Base-by-base conservation (phyloP, 1,284 basidiomycete genomes). In the Leccinum variabile region DNA sequence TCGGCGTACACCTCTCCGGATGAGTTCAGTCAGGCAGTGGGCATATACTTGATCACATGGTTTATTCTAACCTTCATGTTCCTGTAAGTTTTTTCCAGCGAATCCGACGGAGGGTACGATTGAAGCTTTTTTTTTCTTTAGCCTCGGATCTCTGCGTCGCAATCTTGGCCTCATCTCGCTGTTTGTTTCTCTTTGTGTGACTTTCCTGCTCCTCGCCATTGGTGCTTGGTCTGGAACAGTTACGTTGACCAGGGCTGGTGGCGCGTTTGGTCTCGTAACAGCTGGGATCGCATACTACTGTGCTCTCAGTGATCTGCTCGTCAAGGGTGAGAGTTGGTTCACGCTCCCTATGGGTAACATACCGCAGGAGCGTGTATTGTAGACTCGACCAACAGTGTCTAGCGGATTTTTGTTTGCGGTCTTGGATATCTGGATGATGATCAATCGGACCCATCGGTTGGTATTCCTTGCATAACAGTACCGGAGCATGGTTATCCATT, bases 161-260 rank as follows among this genome's bases (percentile, higher is more conserved):
- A 91, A 85, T 60, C 57, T 90, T 35, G 85, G 83, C 1, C 83
- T 94, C 59, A 80, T 88, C 52, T 70, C 80, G 3, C 81, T 97
- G 32, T 91, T 98, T 78, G 81, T 85, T 73, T 86, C 86, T 79
- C 84, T 97, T 5, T 81, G 85, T 33, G 33, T 85, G 39, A 88
- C 89, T 1, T 89, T 90, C 75, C 70, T 84, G 53, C 67, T 87
- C 22, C 81, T 91, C 49, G 85, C 82, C 1, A 73, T 77, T 22
- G 82, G 81, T 68, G 69, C 78, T 65, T 83, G 79, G 69, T 70
- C 72, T 2, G 72, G 63, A 4, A 73, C 64, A 16, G 58, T 59
- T 14, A 65, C 49, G 0, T 1, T 74, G 39, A 63, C 25, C 53
- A 67, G 60, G 62, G 90, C 88, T 3, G 94, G 92, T 53, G 94